Evolutionary conservation across 1,139 yeast genomes (phyloP), one percentile per base, ranked within the genome.

Genomic region (Suhomyces panamericanus): DNA sequence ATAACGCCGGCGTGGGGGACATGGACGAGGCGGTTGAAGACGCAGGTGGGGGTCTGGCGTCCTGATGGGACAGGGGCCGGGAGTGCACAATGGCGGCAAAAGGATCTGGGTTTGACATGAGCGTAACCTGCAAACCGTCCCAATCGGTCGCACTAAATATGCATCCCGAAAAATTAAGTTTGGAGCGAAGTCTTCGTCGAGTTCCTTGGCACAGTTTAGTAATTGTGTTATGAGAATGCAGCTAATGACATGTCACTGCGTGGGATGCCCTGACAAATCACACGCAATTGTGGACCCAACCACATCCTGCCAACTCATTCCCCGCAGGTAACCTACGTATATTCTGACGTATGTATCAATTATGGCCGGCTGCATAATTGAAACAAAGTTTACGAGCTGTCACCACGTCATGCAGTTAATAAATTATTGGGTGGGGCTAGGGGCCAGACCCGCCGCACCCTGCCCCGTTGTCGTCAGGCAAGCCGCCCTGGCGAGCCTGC

Each of bases 71-170:
- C 16, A 30, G 16, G 16, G 17, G 32, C 15, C 24, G 24, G 32
- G 17, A 30, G 32, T 13, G 32, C 16, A 15, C 36, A 13, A 9
- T 6, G 7, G 36, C 29, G 29, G 29, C 16, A 34, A 27, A 34
- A 22, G 36, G 36, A 34, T 34, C 36, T 34, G 8, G 24, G 29
- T 34, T 34, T 34, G 36, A 34, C 36, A 34, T 27, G n/a, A 27
- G 32, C 32, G 24, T 35, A 35, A 35, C 38, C 38, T 35, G 38
- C 14, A 35, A 35, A 27, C 27, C 27, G 27, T 29, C 37, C 10
- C 22, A 20, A 32, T 32, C 35, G 22, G 35, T 20, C 20, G 13
- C 8, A 20, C 35, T 20, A 15, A 20, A 12, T 26, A 32, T 20
- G 35, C 35, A 32, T 26, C 27, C 22, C 36, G 36, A 34, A 27